Evolutionary conservation across 345 rosid species (phyloP), one percentile per base, ranked within the genome.

Genomic region (Orychophragmus violaceus): DNA sequence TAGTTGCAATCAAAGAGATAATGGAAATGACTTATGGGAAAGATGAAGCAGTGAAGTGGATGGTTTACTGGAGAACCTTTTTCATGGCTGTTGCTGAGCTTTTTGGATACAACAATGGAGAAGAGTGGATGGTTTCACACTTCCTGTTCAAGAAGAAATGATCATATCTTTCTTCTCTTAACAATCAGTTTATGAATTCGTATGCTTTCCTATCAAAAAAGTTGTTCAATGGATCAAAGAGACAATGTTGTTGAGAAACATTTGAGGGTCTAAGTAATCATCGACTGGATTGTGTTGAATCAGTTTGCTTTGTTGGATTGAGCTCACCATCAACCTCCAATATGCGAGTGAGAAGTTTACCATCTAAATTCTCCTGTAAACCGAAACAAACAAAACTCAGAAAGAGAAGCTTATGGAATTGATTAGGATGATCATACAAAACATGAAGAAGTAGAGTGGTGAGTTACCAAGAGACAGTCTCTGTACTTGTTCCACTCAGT

Each of bases 51-150:
- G 76, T 86, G 68, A 90, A 86, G 76, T 90, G 98, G 97, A 88
- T 79, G 1, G 94, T 82, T 36, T 88, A 93, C 59, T 84, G 97
- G 98, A 80, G 89, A 78, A 86, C 96, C 18, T 86, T 89, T 79
- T 89, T 93, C 66, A 85, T 90, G 0, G 75, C 91, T 0, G 96
- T 86, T 63, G 97, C 96, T 5, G 96, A 93, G 67, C 90, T 90
- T 70, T 90, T 86, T 7, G 91, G 84, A 25, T 93, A 90, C 81
- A 86, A 73, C 80, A 79, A 86, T 17, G 97, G 96, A 45, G 89
- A 88, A 25, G 96, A 88, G 79, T 93, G 98, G 90, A 85, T 90
- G 96, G 83, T 88, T 52, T 72, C 91, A 14, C 88, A 44, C 66
- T 88, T 83, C 81, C 82, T 86, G 6, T 92, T 87, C 76, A 86